phyloP scores from a whole-genome alignment of 805 yeast genomes.

The Nakazawaea ernobii region DNA sequence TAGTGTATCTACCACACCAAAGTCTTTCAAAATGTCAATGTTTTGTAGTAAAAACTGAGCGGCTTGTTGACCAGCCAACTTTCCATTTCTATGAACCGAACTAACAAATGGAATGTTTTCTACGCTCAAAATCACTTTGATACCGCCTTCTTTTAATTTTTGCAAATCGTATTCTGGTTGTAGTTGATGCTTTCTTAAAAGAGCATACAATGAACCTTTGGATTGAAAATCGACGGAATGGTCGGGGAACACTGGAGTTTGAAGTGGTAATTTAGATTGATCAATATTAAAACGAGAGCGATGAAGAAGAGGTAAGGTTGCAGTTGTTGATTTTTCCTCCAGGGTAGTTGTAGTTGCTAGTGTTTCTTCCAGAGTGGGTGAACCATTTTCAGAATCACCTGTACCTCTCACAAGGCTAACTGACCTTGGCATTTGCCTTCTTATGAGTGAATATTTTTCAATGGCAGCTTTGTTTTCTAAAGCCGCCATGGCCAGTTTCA shows the following conservation, averaged over 20 bases:
- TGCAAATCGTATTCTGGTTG: slow-evolving; percentile 27
- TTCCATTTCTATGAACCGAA: slow-evolving; percentile 28
- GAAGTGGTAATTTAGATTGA: background rate
- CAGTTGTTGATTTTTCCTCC: slow-evolving; percentile 1
- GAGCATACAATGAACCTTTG: slow-evolving; percentile 26
- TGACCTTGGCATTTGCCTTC: slow-evolving; percentile 47
- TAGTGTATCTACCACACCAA: background rate
- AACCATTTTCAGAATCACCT: background rate
- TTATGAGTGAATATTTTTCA: slow-evolving; percentile 54
- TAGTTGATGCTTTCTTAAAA: slow-evolving; percentile 17
- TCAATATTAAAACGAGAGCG: background rate
- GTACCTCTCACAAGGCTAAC: slow-evolving; percentile 1
- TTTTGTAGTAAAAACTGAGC: slow-evolving; percentile 27
- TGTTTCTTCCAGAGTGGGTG: background rate
- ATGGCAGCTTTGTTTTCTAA: slow-evolving; percentile 50
- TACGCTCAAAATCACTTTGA: slow-evolving; percentile 22
- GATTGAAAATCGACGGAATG: slow-evolving; percentile 19
- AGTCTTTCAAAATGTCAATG: slow-evolving; percentile 12
- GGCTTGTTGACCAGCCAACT: slow-evolving; percentile 32
- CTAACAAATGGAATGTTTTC: slow-evolving; percentile 27
- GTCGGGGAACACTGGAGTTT: background rate
- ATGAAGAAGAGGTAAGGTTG: background rate
- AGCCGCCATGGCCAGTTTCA: slow-evolving; percentile 81
- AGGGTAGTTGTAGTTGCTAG: background rate
- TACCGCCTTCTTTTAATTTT: slow-evolving; percentile 15